These are phyloP conservation scores for Parietaria judaica DNA, from an alignment of 306 rosid genomes.

Conservation along the genomic window DNA sequence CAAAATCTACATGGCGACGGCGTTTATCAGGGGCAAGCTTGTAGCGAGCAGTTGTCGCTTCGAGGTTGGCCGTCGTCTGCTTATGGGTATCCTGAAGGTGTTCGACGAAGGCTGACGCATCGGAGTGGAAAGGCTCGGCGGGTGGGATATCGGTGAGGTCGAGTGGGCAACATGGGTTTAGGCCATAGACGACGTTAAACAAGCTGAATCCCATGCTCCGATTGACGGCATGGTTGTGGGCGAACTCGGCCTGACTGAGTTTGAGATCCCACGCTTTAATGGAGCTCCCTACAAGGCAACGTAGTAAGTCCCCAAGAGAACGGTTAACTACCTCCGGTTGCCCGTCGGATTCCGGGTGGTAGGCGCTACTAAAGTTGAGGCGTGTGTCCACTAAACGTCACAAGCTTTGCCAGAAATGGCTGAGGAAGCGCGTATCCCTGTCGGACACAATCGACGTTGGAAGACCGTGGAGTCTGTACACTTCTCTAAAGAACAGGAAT, in stretches of 20 bases:
- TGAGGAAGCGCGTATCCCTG: no score
- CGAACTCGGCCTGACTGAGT: background rate
- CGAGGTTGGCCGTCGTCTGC: background rate
- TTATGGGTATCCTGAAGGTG: background rate
- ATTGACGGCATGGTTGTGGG: background rate
- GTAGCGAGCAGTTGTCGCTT: no score
- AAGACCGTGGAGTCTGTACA: background rate
- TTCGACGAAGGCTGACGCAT: background rate
- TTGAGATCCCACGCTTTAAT: background rate
- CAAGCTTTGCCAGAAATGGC: no score
- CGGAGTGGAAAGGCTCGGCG: no score
- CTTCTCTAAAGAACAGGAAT: background rate
- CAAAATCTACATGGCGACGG: no score
- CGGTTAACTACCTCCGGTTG: background rate
- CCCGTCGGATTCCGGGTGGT: no score
- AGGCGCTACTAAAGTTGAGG: no score
- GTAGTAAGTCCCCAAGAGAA: background rate
- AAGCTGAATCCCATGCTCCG: background rate
- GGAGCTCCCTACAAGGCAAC: background rate
- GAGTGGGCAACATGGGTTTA: background rate
- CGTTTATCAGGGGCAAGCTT: no score
- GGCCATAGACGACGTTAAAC: background rate
- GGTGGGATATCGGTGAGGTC: no score
- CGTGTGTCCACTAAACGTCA: no score
- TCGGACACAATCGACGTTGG: no score